Evolutionary conservation across 2,329 filamentous ascomycete genomes (phyloP), one percentile per base, ranked within the genome.

Genomic region (Diaporthe nobilis): DNA sequence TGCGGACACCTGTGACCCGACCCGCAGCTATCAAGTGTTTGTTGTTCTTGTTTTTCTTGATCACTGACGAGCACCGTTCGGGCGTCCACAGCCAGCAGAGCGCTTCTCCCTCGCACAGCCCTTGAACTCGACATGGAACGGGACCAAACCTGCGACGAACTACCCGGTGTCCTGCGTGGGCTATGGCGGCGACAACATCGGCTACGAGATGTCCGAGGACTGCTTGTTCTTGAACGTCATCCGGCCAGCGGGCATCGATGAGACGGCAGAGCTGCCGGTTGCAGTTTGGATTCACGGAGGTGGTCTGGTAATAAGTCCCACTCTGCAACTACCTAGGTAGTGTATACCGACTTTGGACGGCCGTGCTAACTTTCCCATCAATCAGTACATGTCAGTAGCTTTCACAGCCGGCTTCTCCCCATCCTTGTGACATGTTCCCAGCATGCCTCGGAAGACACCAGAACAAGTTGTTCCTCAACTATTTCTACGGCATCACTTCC

Each of bases 181-280:
- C 39, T 90, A 90, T 75, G 88, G 88, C 28, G 82, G 83, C 51
- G 82, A 86, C 71, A 79, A 79, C 28, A 49, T 28, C 8, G 75
- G 72, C 47, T 75, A 75, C 44, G 28, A 37, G 10, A 15, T 75
- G 58, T 91, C 83, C 28, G 91, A 92, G 79, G 88, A 91, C 77
- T 92, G 91, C 77, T 84, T 92, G 1, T 90, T 89, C 72, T 82
- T 92, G 76, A 92, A 92, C 77, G 85, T 92, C 13, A 83, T 92
- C 31, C 86, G 90, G 10, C 89, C 89, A 0, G 82, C 87, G 17
- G 87, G 88, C 3, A 83, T 86, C 8, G 81, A 85, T 25, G 77
- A 81, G 65, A 79, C 79, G 34, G 80, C 81, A 17, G 85, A 82
- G 15, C 84, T 92, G 3, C 91, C 91, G 0, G 88, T 92, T 9